Evolutionary conservation across 1,284 basidiomycete genomes (phyloP).

Genomic region (Salmacisia buchloeana): DNA sequence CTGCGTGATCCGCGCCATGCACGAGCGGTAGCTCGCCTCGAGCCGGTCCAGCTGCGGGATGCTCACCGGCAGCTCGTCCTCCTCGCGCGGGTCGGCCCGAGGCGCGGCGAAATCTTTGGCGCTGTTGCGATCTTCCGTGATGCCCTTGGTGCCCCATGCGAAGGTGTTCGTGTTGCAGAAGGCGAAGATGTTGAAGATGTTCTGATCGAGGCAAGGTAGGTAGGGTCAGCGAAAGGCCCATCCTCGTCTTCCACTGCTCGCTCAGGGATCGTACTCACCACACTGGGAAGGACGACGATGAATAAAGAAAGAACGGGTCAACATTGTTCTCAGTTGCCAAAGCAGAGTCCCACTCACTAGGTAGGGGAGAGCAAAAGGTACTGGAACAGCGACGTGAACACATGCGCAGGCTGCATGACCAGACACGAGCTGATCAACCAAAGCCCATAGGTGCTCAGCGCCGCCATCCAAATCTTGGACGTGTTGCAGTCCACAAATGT

Average conservation of each 20-base stretch:
- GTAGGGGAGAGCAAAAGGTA: conserved; percentile 2
- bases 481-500: conserved; percentile 4
- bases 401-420: conserved; percentile 1
- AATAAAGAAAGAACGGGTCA: not conserved
- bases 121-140: not conserved
- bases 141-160: conserved; percentile 6
- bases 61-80: conserved; percentile 5
- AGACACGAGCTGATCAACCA: conserved; percentile 2
- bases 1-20: conserved; percentile 8
- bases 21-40: not conserved
- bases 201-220: not conserved
- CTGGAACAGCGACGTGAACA: conserved; percentile 1
- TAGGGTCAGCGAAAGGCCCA: not conserved
- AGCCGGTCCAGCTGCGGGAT: not conserved
- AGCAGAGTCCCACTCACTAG: not conserved
- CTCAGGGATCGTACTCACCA: not conserved
- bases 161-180: conserved; percentile 9
- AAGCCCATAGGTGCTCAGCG: conserved; percentile 1
- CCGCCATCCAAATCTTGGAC: not conserved
- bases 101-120: conserved; percentile 3
- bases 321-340: no score
- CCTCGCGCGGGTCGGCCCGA: not conserved
- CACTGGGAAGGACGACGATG: not conserved
- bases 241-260: not conserved
- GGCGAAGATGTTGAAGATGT: conserved; percentile 11